Conservation (phyloP, 495 filamentous ascomycete genomes). For the Podospora fimiseda region DNA sequence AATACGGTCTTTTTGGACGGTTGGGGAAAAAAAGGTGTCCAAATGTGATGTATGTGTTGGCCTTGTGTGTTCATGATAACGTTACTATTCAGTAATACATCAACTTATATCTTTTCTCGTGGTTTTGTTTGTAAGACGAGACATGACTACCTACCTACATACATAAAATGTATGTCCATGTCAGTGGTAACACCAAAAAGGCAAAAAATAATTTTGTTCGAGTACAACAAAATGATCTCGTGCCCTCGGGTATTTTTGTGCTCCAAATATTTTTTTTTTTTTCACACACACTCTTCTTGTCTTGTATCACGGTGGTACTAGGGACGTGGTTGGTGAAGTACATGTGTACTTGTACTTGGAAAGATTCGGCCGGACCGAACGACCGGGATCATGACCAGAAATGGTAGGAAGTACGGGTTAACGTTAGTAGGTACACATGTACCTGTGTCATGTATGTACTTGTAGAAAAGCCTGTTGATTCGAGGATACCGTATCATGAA, state of each 20-base stretch:
- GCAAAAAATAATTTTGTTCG: background rate
- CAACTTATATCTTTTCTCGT: background rate
- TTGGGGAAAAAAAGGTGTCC: no score
- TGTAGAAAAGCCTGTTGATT: no score
- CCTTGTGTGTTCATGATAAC: no score
- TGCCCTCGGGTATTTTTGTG: background rate
- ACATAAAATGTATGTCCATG: background rate
- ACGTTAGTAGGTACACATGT: no score
- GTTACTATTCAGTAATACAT: no score
- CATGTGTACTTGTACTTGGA: background rate
- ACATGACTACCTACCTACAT: conserved; percentile 19
- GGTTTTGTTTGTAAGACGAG: conserved; percentile 1
- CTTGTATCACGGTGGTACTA: conserved; percentile 1
- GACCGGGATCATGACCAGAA: no score
- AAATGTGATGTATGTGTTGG: no score
- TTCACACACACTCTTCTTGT: background rate
- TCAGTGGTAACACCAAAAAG: no score
- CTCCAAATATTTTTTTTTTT: background rate
- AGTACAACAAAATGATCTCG: conserved; percentile 2
- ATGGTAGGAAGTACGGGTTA: background rate
- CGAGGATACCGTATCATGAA: no score
- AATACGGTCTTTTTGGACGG: no score
- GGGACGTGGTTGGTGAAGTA: background rate
- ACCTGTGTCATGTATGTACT: no score
- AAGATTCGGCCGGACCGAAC: background rate